A percentile compares a stretch with the other conserved stretches of the same genome.
These are phyloP conservation scores for Diaporthe citri DNA, from an alignment of 2,329 filamentous ascomycete species.

Conservation along the genomic window DNA sequence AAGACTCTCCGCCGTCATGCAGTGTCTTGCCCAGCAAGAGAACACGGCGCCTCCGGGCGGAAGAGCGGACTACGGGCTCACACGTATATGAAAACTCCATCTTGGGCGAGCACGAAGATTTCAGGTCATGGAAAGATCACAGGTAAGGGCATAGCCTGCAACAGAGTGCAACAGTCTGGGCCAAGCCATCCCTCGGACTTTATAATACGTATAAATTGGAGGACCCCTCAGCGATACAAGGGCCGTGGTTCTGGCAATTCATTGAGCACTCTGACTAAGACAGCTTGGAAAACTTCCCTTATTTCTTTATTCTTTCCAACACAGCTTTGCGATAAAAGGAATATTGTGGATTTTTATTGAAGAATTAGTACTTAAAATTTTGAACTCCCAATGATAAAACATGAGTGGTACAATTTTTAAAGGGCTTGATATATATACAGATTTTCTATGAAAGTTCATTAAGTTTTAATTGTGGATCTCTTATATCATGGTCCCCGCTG, in stretches of 20 bases:
- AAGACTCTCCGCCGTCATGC: slow-evolving; percentile 28
- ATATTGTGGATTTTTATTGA: not conserved
- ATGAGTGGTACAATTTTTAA: too few relatives aligned
- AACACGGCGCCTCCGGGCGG: not conserved
- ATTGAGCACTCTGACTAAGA: not conserved
- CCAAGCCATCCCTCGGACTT: not conserved
- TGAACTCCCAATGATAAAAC: too few relatives aligned
- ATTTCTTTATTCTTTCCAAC: too few relatives aligned
- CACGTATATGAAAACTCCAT: slow-evolving; percentile 4
- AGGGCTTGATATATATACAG: too few relatives aligned
- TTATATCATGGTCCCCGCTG: not conserved
- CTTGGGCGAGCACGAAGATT: not conserved
- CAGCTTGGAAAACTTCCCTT: not conserved
- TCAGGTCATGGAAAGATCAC: not conserved
- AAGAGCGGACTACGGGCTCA: not conserved
- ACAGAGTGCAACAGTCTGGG: not conserved
- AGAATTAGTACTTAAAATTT: too few relatives aligned
- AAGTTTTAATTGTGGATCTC: not conserved
- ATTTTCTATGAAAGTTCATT: not conserved
- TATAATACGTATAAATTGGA: not conserved
- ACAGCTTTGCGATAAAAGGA: not conserved
- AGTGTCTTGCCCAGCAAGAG: slow-evolving; percentile 25
- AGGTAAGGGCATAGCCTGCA: not conserved
- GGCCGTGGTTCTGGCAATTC: not conserved
- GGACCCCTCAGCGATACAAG: not conserved